These are phyloP conservation scores for Calamus simplicifolius DNA, from an alignment of 176 grass and related monocot species.

Conservation along the genomic window DNA sequence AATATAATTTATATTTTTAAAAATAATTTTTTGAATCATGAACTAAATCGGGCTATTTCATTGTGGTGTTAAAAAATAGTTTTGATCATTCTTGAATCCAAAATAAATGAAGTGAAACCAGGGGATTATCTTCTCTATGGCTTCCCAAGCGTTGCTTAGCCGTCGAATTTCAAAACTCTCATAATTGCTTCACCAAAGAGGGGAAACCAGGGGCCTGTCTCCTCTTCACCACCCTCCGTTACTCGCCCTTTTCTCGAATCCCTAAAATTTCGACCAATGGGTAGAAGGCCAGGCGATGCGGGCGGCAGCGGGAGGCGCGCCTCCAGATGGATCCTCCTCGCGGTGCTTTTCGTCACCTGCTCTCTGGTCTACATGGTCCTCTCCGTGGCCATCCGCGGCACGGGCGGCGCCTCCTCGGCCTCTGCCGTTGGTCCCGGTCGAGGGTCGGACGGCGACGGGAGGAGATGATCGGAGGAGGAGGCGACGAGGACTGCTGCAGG, in stretches of 20 bases:
- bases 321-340: constrained; percentile 1
- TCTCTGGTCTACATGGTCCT: constrained; percentile 31
- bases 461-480: constrained; percentile 11
- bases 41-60: too few relatives aligned
- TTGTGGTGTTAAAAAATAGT: too few relatives aligned
- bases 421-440: neutral
- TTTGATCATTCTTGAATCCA: too few relatives aligned
- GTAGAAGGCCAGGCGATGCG: neutral
- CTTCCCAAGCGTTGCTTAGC: too few relatives aligned
- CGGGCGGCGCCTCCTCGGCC: neutral
- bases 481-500: constrained; percentile 37
- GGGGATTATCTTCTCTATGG: too few relatives aligned
- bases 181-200: too few relatives aligned
- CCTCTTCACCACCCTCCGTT: too few relatives aligned
- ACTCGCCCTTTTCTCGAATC: neutral
- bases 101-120: too few relatives aligned
- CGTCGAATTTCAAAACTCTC: too few relatives aligned
- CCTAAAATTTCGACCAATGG: neutral
- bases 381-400: constrained; percentile 12
- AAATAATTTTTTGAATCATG: too few relatives aligned
- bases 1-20: too few relatives aligned
- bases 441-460: constrained; percentile 6
- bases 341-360: constrained; percentile 12
- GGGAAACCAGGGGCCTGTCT: too few relatives aligned
- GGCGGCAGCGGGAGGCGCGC: neutral